A percentile compares a stretch with the other conserved stretches of the same genome.
phyloP scores from a whole-genome alignment of 192 early-diverging fungal genomes.

The Backusella australiensis region DNA sequence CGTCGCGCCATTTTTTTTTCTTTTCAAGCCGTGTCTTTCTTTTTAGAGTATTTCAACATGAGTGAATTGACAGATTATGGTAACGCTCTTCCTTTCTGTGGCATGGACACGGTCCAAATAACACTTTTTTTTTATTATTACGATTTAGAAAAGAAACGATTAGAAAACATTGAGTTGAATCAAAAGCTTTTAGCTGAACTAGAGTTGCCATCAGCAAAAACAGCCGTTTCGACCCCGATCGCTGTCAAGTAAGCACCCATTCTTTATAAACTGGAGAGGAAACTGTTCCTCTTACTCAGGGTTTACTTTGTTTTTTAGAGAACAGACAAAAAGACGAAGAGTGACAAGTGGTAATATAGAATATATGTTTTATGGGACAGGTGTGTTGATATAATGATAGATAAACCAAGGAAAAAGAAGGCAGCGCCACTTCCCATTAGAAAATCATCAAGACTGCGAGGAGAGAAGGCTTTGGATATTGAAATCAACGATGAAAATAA shows the following conservation, averaged over 20 bases:
- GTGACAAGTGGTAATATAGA: neutral
- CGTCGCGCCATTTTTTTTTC: neutral
- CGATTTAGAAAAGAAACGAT: neutral
- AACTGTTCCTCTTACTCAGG: neutral
- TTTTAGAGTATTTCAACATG: neutral
- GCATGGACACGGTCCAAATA: too few species aligned
- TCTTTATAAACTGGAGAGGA: neutral
- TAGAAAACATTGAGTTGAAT: neutral
- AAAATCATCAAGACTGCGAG: slow-evolving; percentile 40
- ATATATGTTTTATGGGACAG: neutral
- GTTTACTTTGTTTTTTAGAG: neutral
- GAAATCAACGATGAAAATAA: slow-evolving; percentile 37
- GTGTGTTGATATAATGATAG: neutral
- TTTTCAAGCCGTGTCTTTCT: neutral
- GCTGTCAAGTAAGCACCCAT: neutral
- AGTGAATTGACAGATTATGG: neutral
- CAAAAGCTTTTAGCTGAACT: neutral
- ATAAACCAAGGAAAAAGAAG: neutral
- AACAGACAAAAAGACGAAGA: neutral
- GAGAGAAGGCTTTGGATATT: slow-evolving; percentile 24
- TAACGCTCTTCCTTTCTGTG: neutral
- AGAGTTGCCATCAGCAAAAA: neutral
- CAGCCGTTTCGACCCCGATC: neutral
- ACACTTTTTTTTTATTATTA: too few species aligned
- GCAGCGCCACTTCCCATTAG: slow-evolving; percentile 1